phyloP scores from a whole-genome alignment of 1,139 yeast species.

The Pichia sp. region DNA sequence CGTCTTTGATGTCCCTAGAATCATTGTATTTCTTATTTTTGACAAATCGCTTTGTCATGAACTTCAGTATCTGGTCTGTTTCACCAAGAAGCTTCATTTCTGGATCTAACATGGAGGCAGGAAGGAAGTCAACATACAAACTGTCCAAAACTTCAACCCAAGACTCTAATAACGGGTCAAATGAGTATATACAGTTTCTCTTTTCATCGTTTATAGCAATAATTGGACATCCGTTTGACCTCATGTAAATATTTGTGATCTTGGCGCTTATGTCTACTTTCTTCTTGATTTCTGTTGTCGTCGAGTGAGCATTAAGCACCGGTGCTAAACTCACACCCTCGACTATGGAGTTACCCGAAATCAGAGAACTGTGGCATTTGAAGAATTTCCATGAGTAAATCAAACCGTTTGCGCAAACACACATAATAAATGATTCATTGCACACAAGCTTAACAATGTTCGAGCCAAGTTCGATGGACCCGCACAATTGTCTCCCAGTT shows the following conservation, averaged over 20 bases:
- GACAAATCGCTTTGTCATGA: constrained; percentile 2
- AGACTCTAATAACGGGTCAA: constrained; percentile 36
- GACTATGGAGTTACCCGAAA: constrained; percentile 33
- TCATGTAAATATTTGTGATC: constrained; percentile 27
- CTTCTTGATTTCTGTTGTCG: constrained; percentile 23
- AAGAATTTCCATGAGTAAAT: constrained; percentile 44
- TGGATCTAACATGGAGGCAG: constrained; percentile 6
- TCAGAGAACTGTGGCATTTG: constrained; percentile 15
- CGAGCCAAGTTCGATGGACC: constrained; percentile 57
- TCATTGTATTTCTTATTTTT: background rate
- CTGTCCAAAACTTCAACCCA: constrained; percentile 50
- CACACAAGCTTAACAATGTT: constrained; percentile 51
- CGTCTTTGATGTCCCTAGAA: background rate
- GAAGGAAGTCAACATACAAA: constrained; percentile 37
- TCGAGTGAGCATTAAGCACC: constrained; percentile 40
- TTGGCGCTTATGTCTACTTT: constrained; percentile 26
- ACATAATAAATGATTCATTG: constrained; percentile 51
- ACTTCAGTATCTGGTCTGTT: constrained; percentile 7
- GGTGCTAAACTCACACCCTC: constrained; percentile 50
- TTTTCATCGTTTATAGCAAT: constrained; percentile 33
- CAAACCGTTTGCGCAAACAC: constrained; percentile 47
- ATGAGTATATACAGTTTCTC: constrained; percentile 34
- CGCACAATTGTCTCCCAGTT: constrained; percentile 50
- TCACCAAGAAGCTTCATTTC: background rate
- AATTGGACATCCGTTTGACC: constrained; percentile 42